Conservation (phyloP, 2,329 filamentous ascomycete species). For the Diaporthe nobilis region DNA sequence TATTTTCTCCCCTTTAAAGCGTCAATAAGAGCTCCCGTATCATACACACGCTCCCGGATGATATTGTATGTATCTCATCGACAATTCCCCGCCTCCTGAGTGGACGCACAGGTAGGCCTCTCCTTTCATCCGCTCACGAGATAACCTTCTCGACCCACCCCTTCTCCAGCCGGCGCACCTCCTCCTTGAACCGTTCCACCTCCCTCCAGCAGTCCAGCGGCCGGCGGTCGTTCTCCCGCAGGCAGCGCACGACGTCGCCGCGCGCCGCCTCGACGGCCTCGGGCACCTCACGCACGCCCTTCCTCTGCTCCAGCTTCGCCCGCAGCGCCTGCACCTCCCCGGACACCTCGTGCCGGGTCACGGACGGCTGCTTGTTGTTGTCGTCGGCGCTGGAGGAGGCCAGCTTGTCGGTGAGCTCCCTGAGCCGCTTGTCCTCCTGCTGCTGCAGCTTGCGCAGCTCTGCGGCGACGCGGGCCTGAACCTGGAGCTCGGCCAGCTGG, state of each 20-base stretch:
- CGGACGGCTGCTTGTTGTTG: constrained; percentile 48
- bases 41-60: constrained; percentile 10
- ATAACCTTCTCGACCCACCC: constrained; percentile 89
- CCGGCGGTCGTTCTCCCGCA: constrained; percentile 86
- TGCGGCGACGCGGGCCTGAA: constrained; percentile 87
- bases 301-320: constrained; percentile 72
- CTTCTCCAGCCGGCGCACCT: constrained; percentile 89
- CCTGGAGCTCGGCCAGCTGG: constrained; percentile 86
- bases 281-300: constrained; percentile 78
- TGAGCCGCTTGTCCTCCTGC: constrained; percentile 78
- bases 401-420: constrained; percentile 76
- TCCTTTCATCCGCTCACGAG: constrained; percentile 49
- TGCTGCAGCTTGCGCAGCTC: constrained; percentile 87
- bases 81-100: too few species aligned
- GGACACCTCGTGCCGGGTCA: constrained; percentile 65
- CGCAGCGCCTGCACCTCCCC: constrained; percentile 73
- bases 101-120: too few species aligned
- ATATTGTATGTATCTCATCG: not conserved
- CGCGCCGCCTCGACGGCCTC: constrained; percentile 81
- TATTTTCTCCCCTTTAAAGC: not conserved
- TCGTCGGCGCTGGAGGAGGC: constrained; percentile 54
- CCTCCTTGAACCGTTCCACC: constrained; percentile 90
- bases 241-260: constrained; percentile 81
- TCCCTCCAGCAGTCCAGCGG: constrained; percentile 96
- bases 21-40: constrained; percentile 7